Evolutionary conservation across 352 stramenopile species (phyloP).

Genomic region (Phytophthora pluvialis): DNA sequence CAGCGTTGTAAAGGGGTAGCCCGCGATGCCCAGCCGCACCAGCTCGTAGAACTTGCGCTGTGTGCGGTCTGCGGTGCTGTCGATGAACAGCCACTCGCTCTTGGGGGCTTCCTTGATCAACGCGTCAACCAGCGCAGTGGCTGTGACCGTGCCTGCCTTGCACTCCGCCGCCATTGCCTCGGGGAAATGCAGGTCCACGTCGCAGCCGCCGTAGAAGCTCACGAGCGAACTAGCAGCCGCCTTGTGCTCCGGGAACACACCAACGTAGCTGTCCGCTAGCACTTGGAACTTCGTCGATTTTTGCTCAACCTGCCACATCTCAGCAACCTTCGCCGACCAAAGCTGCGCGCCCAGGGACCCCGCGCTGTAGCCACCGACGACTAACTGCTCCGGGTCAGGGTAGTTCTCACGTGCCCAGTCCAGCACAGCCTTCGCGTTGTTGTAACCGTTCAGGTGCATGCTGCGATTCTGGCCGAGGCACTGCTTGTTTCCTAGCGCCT

Average conservation of each 20-base stretch:
- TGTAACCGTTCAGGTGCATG: constrained; percentile 59
- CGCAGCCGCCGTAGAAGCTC: constrained; percentile 53
- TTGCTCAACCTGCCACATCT: constrained; percentile 54
- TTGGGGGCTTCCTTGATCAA: constrained; percentile 38
- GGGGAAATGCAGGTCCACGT: constrained; percentile 40
- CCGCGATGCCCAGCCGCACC: constrained; percentile 43
- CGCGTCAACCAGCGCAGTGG: constrained; percentile 36
- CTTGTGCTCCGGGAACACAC: constrained; percentile 48
- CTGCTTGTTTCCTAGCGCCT: constrained; percentile 41
- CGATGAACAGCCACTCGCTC: constrained; percentile 55
- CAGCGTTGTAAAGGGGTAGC: constrained; percentile 48
- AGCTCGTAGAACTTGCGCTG: constrained; percentile 61
- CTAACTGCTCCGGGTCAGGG: constrained; percentile 50
- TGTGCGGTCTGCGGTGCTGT: constrained; percentile 52
- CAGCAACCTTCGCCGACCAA: constrained; percentile 40
- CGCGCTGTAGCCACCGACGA: constrained; percentile 56
- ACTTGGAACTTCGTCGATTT: constrained; percentile 52
- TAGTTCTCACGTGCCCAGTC: constrained; percentile 66
- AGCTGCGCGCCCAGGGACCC: constrained; percentile 54
- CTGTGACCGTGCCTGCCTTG: constrained; percentile 32
- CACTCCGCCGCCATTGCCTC: constrained; percentile 33
- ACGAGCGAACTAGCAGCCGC: constrained; percentile 39
- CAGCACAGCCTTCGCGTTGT: constrained; percentile 60
- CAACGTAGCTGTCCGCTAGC: constrained; percentile 57
- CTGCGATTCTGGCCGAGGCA: constrained; percentile 42